phyloP scores from a whole-genome alignment of 2,329 filamentous ascomycete genomes.

The Cercospora zeina region DNA sequence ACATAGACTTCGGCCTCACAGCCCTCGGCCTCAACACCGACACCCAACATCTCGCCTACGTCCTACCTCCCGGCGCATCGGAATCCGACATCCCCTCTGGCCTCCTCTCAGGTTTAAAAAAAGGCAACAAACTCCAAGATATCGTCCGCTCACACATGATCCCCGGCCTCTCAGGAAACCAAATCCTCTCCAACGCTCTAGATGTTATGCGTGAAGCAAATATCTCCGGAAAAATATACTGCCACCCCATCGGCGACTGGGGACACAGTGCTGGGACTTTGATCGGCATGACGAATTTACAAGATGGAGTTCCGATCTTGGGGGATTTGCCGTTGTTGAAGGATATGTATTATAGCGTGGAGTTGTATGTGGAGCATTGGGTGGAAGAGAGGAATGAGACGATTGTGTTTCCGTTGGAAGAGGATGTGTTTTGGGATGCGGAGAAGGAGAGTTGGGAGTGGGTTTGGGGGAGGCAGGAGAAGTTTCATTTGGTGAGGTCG shows the following conservation, averaged over 20 bases:
- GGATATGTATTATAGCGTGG: slow-evolving; percentile 29
- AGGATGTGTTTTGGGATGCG: slow-evolving; percentile 30
- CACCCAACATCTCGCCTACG: slow-evolving; percentile 31
- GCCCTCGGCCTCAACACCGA: slow-evolving; percentile 30
- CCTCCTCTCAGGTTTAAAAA: slow-evolving; percentile 21
- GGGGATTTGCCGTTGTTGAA: slow-evolving; percentile 27
- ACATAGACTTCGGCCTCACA: slow-evolving; percentile 30
- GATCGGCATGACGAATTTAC: slow-evolving; percentile 31
- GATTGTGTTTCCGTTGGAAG: slow-evolving; percentile 27
- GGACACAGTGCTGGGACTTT: slow-evolving; percentile 27
- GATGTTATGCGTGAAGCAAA: slow-evolving; percentile 15
- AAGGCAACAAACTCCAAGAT: slow-evolving; percentile 28
- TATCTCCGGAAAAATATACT: slow-evolving; percentile 28
- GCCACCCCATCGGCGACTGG: slow-evolving; percentile 31
- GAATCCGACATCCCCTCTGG: slow-evolving; percentile 22
- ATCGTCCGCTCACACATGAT: slow-evolving; percentile 27
- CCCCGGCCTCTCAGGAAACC: slow-evolving; percentile 23
- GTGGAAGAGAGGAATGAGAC: slow-evolving; percentile 26
- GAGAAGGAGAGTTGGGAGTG: slow-evolving; percentile 25
- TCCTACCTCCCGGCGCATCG: slow-evolving; percentile 19
- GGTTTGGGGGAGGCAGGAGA: slow-evolving; percentile 30
- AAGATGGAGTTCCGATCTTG: slow-evolving; percentile 26
- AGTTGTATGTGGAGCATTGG: slow-evolving; percentile 28
- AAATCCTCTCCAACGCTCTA: slow-evolving; percentile 21
- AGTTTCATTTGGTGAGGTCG: slow-evolving; percentile 26